A percentile compares a stretch with the other conserved stretches of the same genome.
These are phyloP conservation scores for Bipolaris zeicola DNA, from an alignment of 2,329 filamentous ascomycete genomes.

Conservation along the genomic window DNA sequence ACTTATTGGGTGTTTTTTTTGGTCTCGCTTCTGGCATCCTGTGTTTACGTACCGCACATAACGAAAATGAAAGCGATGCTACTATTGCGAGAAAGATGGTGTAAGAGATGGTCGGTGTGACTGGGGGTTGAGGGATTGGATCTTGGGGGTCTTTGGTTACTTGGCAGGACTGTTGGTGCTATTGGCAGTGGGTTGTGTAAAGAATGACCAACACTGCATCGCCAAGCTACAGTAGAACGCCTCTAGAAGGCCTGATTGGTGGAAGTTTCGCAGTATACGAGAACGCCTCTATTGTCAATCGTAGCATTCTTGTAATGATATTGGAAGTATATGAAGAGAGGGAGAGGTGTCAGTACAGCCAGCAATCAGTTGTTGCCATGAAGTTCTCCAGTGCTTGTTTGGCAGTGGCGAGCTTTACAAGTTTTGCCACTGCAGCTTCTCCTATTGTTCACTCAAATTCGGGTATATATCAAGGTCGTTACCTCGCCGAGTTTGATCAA, in stretches of 20 bases:
- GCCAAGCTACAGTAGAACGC: neutral
- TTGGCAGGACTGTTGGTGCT: too few relatives aligned
- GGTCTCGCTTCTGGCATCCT: neutral
- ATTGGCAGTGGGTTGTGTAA: neutral
- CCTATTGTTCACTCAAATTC: constrained; percentile 31
- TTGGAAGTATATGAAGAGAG: neutral
- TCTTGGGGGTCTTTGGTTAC: neutral
- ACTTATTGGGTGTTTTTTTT: neutral
- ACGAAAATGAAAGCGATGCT: too few relatives aligned
- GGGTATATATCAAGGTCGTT: constrained; percentile 35
- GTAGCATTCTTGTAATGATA: neutral
- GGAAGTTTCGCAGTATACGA: neutral
- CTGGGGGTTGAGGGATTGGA: too few relatives aligned
- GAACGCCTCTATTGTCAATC: neutral
- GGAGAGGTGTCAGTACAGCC: neutral
- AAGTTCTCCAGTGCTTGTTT: constrained; percentile 1
- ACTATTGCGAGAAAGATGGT: too few relatives aligned
- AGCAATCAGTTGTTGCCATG: constrained; percentile 6
- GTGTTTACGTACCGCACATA: too few relatives aligned
- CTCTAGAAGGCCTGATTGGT: neutral
- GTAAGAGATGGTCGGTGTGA: neutral
- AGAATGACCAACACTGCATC: neutral
- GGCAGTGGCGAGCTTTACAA: neutral
- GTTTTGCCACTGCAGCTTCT: neutral
- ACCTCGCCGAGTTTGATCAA: constrained; percentile 36